These are phyloP conservation scores for Dictyostelium citrinum DNA, from an alignment of 78 protist genomes.

Conservation along the genomic window DNA sequence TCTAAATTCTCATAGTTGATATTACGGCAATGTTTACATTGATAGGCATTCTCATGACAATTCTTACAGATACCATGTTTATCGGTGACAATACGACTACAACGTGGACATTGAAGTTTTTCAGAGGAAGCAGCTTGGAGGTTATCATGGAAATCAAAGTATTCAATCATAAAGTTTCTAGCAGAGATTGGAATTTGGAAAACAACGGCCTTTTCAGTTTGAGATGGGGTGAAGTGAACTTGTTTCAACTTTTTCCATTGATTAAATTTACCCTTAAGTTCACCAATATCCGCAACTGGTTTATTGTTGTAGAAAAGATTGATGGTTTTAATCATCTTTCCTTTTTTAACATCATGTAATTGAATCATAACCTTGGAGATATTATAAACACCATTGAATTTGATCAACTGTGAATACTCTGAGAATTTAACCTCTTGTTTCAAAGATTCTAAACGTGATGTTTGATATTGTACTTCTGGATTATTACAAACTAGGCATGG, in stretches of 20 bases:
- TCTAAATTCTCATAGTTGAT: conserved; percentile 95
- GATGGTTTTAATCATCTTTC: conserved; percentile 76
- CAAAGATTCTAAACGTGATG: conserved; percentile 36
- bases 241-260: conserved; percentile 81
- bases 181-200: conserved; percentile 86
- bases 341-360: conserved; percentile 58
- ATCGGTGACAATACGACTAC: conserved; percentile 85
- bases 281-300: conserved; percentile 77
- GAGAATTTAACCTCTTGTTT: conserved; percentile 86
- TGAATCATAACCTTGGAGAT: conserved; percentile 34
- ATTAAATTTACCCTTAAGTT: conserved; percentile 61
- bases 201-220: conserved; percentile 67
- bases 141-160: conserved; percentile 83
- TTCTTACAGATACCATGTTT: conserved; percentile 91
- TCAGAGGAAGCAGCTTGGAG: conserved; percentile 35
- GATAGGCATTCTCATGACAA: conserved; percentile 96
- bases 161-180: conserved; percentile 87
- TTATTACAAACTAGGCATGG: conserved; percentile 80
- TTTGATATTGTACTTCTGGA: conserved; percentile 77
- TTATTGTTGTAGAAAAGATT: conserved; percentile 79
- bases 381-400: conserved; percentile 25
- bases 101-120: conserved; percentile 89
- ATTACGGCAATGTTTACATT: conserved; percentile 96
- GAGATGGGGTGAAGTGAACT: conserved; percentile 44
- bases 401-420: conserved; percentile 52